Evolutionary conservation across 495 filamentous ascomycete species (phyloP).

Genomic region (Lasiosphaeris hirsuta): DNA sequence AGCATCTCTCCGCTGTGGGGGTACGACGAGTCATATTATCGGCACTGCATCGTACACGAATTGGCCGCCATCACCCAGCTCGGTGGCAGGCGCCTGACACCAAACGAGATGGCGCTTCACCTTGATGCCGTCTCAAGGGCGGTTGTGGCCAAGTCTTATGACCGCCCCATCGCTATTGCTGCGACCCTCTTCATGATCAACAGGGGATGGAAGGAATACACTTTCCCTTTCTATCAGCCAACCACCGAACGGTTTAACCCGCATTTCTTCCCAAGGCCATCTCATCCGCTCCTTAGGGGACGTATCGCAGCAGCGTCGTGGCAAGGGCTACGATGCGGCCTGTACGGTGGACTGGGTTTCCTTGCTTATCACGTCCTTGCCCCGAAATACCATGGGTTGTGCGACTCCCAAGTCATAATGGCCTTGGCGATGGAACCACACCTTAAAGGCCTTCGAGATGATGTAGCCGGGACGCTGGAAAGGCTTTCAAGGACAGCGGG

Average conservation of each 20-base stretch:
- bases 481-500: too few species aligned
- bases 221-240: conserved; percentile 9
- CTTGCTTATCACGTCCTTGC: not conserved
- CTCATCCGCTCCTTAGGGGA: not conserved
- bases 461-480: too few species aligned
- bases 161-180: conserved; percentile 6
- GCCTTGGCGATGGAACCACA: too few species aligned
- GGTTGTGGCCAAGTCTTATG: conserved; percentile 9
- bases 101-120: not conserved
- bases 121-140: not conserved
- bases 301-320: conserved; percentile 1
- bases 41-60: not conserved
- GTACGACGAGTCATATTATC: conserved; percentile 7
- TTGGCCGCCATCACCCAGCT: not conserved
- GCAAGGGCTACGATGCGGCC: conserved; percentile 1
- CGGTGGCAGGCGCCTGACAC: not conserved
- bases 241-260: not conserved
- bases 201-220: conserved; percentile 7
- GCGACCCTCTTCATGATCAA: conserved; percentile 5
- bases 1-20: conserved; percentile 9
- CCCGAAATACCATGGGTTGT: not conserved
- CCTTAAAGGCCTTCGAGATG: too few species aligned
- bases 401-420: too few species aligned
- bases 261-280: not conserved
- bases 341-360: not conserved